phyloP scores from a whole-genome alignment of 805 yeast genomes.

The Kregervanrija delftensis region DNA sequence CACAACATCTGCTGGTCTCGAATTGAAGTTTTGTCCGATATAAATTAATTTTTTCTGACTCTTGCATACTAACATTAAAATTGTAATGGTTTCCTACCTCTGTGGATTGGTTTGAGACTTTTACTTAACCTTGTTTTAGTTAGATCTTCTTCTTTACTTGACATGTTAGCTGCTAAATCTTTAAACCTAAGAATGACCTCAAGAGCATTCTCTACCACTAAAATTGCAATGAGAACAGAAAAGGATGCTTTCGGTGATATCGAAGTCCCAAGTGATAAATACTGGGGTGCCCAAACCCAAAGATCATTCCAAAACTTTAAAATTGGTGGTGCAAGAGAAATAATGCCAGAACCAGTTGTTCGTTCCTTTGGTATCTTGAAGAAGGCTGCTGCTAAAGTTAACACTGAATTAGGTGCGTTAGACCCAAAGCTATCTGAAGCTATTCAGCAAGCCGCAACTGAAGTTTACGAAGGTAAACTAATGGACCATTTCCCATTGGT shows the following conservation, averaged over 20 bases:
- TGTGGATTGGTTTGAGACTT: too few relatives aligned
- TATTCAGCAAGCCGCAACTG: conserved; percentile 91
- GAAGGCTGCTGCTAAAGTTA: conserved; percentile 91
- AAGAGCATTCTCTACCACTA: conserved; percentile 26
- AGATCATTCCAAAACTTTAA: conserved; percentile 90
- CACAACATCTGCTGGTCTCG: too few relatives aligned
- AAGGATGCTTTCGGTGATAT: conserved; percentile 96
- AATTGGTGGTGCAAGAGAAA: conserved; percentile 89
- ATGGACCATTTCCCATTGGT: conserved; percentile 95
- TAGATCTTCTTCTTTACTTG: neutral
- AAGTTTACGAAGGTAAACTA: conserved; percentile 87
- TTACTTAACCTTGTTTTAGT: too few relatives aligned
- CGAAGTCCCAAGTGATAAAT: conserved; percentile 68
- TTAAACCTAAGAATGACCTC: conserved; percentile 11
- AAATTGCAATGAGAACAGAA: conserved; percentile 54
- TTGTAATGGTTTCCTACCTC: too few relatives aligned
- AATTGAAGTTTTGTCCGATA: too few relatives aligned
- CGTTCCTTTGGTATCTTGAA: conserved; percentile 90
- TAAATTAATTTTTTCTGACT: too few relatives aligned
- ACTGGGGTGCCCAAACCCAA: conserved; percentile 99
- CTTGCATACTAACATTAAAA: too few relatives aligned
- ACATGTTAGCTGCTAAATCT: conserved; percentile 23
- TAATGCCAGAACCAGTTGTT: conserved; percentile 86
- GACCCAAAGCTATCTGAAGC: conserved; percentile 81
- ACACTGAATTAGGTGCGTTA: conserved; percentile 70